These are phyloP conservation scores for Trichoderma koningiopsis DNA, from an alignment of 2,329 filamentous ascomycete species.

Conservation along the genomic window DNA sequence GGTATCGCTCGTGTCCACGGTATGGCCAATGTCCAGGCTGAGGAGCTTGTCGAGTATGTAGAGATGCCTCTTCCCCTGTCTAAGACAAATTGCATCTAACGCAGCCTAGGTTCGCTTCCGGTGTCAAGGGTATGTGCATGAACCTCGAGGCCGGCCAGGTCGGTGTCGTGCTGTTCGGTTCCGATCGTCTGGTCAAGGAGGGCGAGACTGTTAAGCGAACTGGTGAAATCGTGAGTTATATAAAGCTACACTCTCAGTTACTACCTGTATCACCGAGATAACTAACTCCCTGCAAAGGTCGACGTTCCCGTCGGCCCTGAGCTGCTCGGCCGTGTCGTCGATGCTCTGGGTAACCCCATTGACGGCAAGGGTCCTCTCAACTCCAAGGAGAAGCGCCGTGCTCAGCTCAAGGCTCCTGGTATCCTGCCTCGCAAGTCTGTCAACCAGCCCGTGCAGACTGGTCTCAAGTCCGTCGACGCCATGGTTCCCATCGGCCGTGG, in stretches of 20 bases:
- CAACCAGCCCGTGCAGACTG: constrained; percentile 98
- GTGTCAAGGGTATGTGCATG: constrained; percentile 99
- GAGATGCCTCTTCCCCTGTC: constrained; percentile 7
- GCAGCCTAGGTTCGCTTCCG: constrained; percentile 85
- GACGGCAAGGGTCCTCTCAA: constrained; percentile 98
- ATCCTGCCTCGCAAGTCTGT: constrained; percentile 97
- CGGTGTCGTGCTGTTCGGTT: constrained; percentile 99
- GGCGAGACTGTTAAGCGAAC: constrained; percentile 99
- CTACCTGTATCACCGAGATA: background rate
- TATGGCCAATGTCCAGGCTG: constrained; percentile 99
- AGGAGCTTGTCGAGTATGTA: constrained; percentile 99
- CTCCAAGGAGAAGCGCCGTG: constrained; percentile 88
- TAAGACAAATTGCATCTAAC: constrained; percentile 29
- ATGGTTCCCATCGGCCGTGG: constrained; percentile 99
- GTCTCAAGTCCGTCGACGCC: constrained; percentile 98
- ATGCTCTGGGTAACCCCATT: constrained; percentile 98
- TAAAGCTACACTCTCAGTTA: background rate
- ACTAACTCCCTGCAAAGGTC: constrained; percentile 62
- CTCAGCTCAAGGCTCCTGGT: constrained; percentile 97
- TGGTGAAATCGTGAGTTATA: constrained; percentile 86
- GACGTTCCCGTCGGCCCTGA: constrained; percentile 92
- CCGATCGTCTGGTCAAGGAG: constrained; percentile 99
- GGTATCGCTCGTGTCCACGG: constrained; percentile 99
- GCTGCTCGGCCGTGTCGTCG: constrained; percentile 96
- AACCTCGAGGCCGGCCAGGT: constrained; percentile 99